phyloP scores from a whole-genome alignment of 164 flowering plant species.

The Akebia trifoliata region DNA sequence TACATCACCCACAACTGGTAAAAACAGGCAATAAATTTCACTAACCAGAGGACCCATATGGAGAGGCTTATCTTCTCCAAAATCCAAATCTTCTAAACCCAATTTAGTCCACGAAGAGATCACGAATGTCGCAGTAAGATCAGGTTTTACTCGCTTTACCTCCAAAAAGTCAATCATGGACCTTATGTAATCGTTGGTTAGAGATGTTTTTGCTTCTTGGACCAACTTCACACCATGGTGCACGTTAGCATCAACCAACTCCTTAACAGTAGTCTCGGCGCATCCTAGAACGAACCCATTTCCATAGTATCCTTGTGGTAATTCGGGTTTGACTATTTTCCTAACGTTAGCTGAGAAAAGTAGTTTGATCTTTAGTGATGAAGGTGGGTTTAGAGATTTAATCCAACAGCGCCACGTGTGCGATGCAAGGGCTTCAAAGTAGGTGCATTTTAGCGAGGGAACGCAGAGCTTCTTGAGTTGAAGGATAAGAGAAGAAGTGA shows the following conservation, averaged over 20 bases:
- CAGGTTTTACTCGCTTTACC: slow-evolving; percentile 51
- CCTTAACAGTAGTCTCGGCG: slow-evolving; percentile 51
- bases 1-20: slow-evolving; percentile 55
- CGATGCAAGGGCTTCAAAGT: slow-evolving; percentile 76
- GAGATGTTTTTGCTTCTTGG: slow-evolving; percentile 50
- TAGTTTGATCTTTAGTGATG: slow-evolving; percentile 47
- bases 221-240: slow-evolving; percentile 48
- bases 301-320: slow-evolving; percentile 76
- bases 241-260: slow-evolving; percentile 37
- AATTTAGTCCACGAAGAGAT: slow-evolving; percentile 81
- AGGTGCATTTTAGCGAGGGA: slow-evolving; percentile 73
- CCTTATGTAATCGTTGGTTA: slow-evolving; percentile 46
- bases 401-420: slow-evolving; percentile 96
- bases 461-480: slow-evolving; percentile 55
- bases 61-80: slow-evolving; percentile 67
- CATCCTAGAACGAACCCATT: slow-evolving; percentile 86
- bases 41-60: slow-evolving; percentile 74
- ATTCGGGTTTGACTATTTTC: slow-evolving; percentile 31
- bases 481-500: slow-evolving; percentile 49
- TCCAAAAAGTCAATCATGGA: slow-evolving; percentile 60
- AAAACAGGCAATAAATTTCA: slow-evolving; percentile 77
- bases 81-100: slow-evolving; percentile 80
- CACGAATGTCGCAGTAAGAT: slow-evolving; percentile 52
- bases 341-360: slow-evolving; percentile 74
- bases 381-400: slow-evolving; percentile 39